These are phyloP conservation scores for Diaporthe citrichinensis DNA, from an alignment of 2,329 filamentous ascomycete genomes.

Conservation along the genomic window DNA sequence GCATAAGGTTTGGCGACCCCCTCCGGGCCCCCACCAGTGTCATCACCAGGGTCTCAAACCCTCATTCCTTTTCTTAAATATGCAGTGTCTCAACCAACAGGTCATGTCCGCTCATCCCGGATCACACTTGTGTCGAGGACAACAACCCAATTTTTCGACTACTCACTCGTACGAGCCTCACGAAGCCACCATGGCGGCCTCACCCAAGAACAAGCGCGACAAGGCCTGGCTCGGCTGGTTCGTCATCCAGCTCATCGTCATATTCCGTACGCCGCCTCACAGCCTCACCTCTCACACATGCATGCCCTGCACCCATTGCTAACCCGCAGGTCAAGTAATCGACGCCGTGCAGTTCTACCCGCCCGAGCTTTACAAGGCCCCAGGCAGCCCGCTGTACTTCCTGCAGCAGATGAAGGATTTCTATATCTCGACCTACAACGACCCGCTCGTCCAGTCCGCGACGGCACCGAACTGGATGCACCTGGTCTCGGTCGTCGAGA, in stretches of 20 bases:
- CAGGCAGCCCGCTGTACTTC: constrained; percentile 62
- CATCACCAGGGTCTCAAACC: constrained; percentile 3
- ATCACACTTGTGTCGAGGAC: not conserved
- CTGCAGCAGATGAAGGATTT: constrained; percentile 60
- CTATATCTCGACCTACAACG: constrained; percentile 64
- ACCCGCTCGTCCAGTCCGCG: constrained; percentile 62
- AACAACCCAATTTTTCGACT: not conserved
- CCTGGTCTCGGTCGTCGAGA: constrained; percentile 65
- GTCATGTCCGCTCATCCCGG: not conserved
- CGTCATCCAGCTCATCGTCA: constrained; percentile 49
- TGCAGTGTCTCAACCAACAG: not conserved
- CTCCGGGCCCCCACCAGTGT: not conserved
- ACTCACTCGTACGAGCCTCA: not conserved
- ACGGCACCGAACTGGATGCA: constrained; percentile 62
- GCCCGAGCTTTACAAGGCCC: constrained; percentile 56
- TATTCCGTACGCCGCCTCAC: constrained; percentile 48
- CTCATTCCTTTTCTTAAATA: not conserved
- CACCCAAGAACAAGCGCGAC: constrained; percentile 45
- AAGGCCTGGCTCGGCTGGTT: constrained; percentile 53
- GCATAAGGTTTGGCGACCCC: not conserved
- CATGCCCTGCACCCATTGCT: not conserved
- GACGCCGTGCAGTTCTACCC: constrained; percentile 70
- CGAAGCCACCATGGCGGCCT: constrained; percentile 14
- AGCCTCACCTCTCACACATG: not conserved
- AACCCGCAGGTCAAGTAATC: constrained; percentile 56